A percentile compares a stretch with the other conserved stretches of the same genome.
These are phyloP conservation scores for Amanita polypyramis DNA, from an alignment of 768 basidiomycete genomes.

Conservation along the genomic window DNA sequence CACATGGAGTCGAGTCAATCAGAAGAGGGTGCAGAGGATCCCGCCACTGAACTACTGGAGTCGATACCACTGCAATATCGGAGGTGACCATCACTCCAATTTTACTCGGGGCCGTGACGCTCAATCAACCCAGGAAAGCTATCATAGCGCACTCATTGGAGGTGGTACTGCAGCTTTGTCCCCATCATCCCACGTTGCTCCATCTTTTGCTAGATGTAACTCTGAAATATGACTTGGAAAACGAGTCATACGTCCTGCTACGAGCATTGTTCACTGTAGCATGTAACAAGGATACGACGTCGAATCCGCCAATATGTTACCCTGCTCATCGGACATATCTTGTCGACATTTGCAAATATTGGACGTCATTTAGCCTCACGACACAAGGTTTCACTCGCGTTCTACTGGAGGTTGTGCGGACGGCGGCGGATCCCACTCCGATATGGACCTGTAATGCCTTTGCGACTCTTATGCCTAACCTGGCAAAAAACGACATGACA, in stretches of 20 bases:
- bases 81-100: constrained; percentile 24
- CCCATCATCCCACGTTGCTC: constrained; percentile 38
- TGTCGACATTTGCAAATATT: constrained; percentile 29
- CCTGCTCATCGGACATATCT: constrained; percentile 38
- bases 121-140: constrained; percentile 25
- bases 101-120: background rate
- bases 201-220: constrained; percentile 40
- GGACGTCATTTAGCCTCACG: constrained; percentile 20
- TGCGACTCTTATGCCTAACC: background rate
- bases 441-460: constrained; percentile 36
- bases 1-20: constrained; percentile 19
- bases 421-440: background rate
- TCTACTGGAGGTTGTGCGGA: constrained; percentile 20
- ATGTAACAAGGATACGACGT: constrained; percentile 14
- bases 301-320: constrained; percentile 26
- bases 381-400: constrained; percentile 21
- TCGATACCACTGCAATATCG: constrained; percentile 40
- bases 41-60: constrained; percentile 34
- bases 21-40: constrained; percentile 13
- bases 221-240: constrained; percentile 28
- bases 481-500: background rate
- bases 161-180: constrained; percentile 33
- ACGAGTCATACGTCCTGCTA: constrained; percentile 35
- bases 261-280: constrained; percentile 28
- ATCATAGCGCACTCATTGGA: constrained; percentile 43